Base-by-base conservation (phyloP, 2,329 filamentous ascomycete species). In the Emergomyces africanus region DNA sequence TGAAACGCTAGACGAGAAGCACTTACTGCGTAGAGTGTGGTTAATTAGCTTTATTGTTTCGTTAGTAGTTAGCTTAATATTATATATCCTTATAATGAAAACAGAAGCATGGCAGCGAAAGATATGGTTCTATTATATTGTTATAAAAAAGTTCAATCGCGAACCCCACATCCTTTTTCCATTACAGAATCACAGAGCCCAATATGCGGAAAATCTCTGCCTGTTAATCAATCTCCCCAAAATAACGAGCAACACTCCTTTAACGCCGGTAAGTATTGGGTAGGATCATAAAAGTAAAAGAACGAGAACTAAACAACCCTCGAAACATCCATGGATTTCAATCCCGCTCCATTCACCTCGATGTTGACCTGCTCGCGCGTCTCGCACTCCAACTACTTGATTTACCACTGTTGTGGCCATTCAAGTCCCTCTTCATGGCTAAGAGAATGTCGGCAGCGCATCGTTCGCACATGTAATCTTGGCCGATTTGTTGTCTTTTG, bases 361-460 rank as follows among this genome's bases (percentile, higher is more conserved):
- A 44, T 8, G 37, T 28, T 44, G 54, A 55, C 25, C 54, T 42
- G 23, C 54, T 30, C 39, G 37, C 18, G 23, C 15, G 4, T 33
- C 37, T 55, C 25, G 28, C 9, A 10, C 54, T 39, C 54, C 37
- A 10, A n/a, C 28, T 42, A 14, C 39, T 33, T 18, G 37, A 30
- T n/a, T 30, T 25, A 8, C 42, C 28, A n/a, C 20, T 20, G 28
- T 10, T 48, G 42, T 37, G 25, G 39, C 54, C 20, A 25, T 23
- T 41, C 39, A 23, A 44, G 39, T 57, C 54, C 8, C 20, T 48
- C 25, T 51, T 61, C 57, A 63, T 62, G 28, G 41, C 55, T 10
- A 62, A 44, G 35, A 63, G 54, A 25, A 63, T 62, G 8, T 15
- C 39, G 1, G 62, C 62, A 3, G 62, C 62, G 44, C 62, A 63